Base-by-base conservation (phyloP, 140 eudicot species). In the Erigeron philadelphicus region DNA sequence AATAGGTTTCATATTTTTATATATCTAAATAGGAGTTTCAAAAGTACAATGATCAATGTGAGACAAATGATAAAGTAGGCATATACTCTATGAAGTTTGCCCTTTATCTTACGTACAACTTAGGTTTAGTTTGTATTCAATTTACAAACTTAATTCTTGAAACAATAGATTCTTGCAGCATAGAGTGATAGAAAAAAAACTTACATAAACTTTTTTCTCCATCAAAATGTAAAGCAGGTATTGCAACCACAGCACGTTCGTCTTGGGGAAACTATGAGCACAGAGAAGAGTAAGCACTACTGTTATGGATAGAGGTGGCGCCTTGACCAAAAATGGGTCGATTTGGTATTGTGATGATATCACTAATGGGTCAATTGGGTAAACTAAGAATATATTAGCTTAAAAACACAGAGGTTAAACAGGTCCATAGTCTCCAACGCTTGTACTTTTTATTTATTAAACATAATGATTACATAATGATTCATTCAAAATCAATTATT, bases 201-300 rank as follows among this genome's bases (percentile, higher is more conserved):
- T 89, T 84, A 89, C 98, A 79, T 67, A 93, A 65, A 87, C 72
- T 78, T 93, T 89, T 81, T 89, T 89, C 43, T 76, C 63, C 41
- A 89, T 88, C 86, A 93, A 76, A 47, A 93, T 83, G 78, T 93
- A 96, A 16, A 93, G 90, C 84, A 93, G 73, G 76, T 93, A 93
- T 62, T 86, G 96, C 81, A 93, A 75, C 98, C 98, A 89, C 71
- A 89, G 63, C 80, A 89, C 95, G 41, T 93, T 93, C 11, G 98
- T 93, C 93, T 83, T 93, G 23, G 89, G 98, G 81, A 84, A 89
- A 76, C 98, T 93, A 75, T 41, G 58, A 71, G 64, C 66, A 73
- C 44, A 67, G 31, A 66, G 25, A 66, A 57, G 73, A 9, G n/a
- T 64, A 64, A 15, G 68, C 69, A 64, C 0, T 21, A 35, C 61